These are phyloP conservation scores for Voacanga thouarsii DNA, from an alignment of 257 asterid genomes.

Conservation along the genomic window DNA sequence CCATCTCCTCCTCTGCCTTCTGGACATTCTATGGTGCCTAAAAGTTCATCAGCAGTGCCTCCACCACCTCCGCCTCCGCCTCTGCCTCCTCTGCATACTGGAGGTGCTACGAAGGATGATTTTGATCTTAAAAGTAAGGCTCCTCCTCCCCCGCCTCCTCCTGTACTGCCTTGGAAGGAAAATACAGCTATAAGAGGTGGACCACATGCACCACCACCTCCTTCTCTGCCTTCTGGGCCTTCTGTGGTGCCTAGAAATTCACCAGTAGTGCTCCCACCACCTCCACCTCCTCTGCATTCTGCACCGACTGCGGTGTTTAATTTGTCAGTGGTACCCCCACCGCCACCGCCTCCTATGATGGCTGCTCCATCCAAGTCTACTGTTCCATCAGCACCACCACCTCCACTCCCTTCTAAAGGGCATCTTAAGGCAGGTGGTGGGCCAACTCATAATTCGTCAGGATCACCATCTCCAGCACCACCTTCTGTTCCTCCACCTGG, in stretches of 20 bases:
- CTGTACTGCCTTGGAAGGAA: conserved; percentile 5
- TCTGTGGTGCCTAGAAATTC: conserved; percentile 15
- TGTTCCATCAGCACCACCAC: conserved; percentile 70
- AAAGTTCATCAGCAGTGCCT: conserved; percentile 20
- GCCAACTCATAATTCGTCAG: conserved; percentile 29
- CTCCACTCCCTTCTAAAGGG: conserved; percentile 41
- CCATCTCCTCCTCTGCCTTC: conserved; percentile 24
- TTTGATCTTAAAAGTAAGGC: background rate
- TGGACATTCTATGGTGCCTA: conserved; percentile 14
- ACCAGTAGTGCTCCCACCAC: conserved; percentile 31
- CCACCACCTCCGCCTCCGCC: conserved; percentile 31
- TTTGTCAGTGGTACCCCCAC: conserved; percentile 38
- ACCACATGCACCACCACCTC: conserved; percentile 34
- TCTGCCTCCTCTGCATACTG: conserved; percentile 7
- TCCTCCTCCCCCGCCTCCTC: conserved; percentile 23
- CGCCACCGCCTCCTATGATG: conserved; percentile 39
- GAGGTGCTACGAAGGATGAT: too few relatives aligned
- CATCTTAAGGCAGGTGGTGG: conserved; percentile 18
- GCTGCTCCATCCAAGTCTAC: conserved; percentile 6
- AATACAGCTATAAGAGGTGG: conserved; percentile 14
- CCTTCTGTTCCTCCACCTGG: conserved; percentile 66
- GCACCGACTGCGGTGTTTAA: conserved; percentile 27
- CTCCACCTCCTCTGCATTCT: conserved; percentile 38
- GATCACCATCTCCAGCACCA: conserved; percentile 77
- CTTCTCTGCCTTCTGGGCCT: conserved; percentile 25